These are phyloP conservation scores for Amanita molliuscula DNA, from an alignment of 768 basidiomycete genomes.

Conservation along the genomic window DNA sequence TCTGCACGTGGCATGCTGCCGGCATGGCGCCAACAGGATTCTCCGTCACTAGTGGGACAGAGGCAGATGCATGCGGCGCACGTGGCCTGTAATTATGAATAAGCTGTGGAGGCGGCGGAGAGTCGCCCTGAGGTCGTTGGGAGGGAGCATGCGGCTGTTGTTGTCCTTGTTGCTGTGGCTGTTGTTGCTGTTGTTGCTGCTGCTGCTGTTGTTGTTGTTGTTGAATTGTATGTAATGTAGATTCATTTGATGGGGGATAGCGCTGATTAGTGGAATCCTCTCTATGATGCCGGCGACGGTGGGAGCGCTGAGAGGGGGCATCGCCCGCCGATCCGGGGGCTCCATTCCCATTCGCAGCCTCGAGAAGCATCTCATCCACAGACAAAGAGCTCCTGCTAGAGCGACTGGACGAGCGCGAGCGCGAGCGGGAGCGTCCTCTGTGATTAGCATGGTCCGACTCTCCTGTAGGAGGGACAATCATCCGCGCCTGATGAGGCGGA, in stretches of 20 bases:
- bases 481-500: slow-evolving; percentile 3
- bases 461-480: slow-evolving; percentile 7
- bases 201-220: not conserved
- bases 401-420: slow-evolving; percentile 22
- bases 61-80: slow-evolving; percentile 7
- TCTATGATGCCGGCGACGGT: slow-evolving; percentile 3
- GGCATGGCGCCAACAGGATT: slow-evolving; percentile 8
- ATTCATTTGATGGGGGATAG: not conserved
- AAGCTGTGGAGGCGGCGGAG: slow-evolving; percentile 2
- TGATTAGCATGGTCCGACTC: slow-evolving; percentile 7
- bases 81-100: slow-evolving; percentile 6
- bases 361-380: slow-evolving; percentile 35
- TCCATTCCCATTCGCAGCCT: slow-evolving; percentile 11
- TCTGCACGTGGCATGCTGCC: slow-evolving; percentile 18
- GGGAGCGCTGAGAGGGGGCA: slow-evolving; percentile 2
- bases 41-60: slow-evolving; percentile 9
- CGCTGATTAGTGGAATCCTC: slow-evolving; percentile 2
- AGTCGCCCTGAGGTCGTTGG: not conserved
- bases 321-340: not conserved
- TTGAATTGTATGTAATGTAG: slow-evolving; percentile 1
- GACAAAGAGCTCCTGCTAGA: slow-evolving; percentile 27
- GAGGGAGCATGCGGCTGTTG: not conserved
- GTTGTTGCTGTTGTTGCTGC: not conserved
- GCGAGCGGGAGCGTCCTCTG: slow-evolving; percentile 11
- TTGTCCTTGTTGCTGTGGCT: not conserved